Conservation (phyloP, 371 early-diverging fungal species). For the Mucor piriformis region DNA sequence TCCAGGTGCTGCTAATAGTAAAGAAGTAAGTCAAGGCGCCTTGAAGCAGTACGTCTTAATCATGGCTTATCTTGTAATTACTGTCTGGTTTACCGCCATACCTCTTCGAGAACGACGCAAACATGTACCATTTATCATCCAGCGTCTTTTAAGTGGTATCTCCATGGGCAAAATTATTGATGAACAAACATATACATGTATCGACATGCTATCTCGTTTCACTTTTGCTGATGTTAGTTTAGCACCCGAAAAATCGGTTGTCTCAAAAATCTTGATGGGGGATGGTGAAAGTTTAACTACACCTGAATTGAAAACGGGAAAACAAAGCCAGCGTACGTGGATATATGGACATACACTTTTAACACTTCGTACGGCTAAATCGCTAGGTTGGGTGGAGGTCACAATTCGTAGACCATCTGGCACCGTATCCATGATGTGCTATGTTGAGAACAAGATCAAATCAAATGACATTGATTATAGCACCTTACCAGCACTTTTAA, state of each 20-base stretch:
- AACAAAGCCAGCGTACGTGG: constrained; percentile 70
- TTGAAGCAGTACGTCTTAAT: constrained; percentile 80
- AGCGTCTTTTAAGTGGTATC: constrained; percentile 66
- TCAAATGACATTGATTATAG: constrained; percentile 57
- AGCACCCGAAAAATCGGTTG: constrained; percentile 54
- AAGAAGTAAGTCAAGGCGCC: constrained; percentile 40
- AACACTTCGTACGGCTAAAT: constrained; percentile 69
- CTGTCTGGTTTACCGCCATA: constrained; percentile 85
- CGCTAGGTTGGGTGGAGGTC: constrained; percentile 79
- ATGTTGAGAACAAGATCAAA: constrained; percentile 75
- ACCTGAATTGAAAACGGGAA: constrained; percentile 7
- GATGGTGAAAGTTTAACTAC: constrained; percentile 22
- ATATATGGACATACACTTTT: constrained; percentile 83
- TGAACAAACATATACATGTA: constrained; percentile 84
- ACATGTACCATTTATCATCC: constrained; percentile 83
- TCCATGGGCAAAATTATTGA: constrained; percentile 55
- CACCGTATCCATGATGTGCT: constrained; percentile 70
- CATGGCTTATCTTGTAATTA: constrained; percentile 91
- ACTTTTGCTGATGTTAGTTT: constrained; percentile 76
- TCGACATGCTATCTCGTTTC: constrained; percentile 92
- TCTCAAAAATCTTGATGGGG: constrained; percentile 47
- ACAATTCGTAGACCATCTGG: constrained; percentile 86
- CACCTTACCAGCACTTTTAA: constrained; percentile 61
- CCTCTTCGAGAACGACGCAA: constrained; percentile 73
- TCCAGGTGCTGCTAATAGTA: neutral